A percentile compares a stretch with the other conserved stretches of the same genome.
These are phyloP conservation scores for Asterionellopsis glacialis DNA, from an alignment of 108 stramenopile genomes.

Conservation along the genomic window DNA sequence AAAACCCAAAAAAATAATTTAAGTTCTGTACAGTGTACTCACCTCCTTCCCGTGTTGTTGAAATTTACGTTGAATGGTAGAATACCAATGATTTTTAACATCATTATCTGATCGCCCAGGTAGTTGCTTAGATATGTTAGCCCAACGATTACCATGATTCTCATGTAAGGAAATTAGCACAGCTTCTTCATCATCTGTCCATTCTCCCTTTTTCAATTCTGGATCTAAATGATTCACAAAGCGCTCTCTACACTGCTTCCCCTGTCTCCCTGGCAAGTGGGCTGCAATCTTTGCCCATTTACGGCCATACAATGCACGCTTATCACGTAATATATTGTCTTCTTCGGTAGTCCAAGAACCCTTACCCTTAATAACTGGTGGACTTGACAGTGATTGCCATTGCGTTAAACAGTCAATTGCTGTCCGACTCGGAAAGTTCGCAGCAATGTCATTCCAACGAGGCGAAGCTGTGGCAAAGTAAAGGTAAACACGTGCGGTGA, in stretches of 20 bases:
- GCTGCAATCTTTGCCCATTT: constrained; percentile 95
- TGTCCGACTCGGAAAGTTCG: constrained; percentile 51
- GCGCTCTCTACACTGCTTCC: constrained; percentile 98
- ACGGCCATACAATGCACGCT: constrained; percentile 58
- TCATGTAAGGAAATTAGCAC: constrained; percentile 83
- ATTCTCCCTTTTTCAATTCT: constrained; percentile 85
- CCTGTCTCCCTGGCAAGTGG: constrained; percentile 92
- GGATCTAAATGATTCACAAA: constrained; percentile 97
- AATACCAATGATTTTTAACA: constrained; percentile 96
- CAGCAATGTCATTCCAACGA: constrained; percentile 70
- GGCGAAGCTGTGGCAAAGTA: constrained; percentile 38
- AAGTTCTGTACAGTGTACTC: constrained; percentile 10
- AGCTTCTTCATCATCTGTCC: constrained; percentile 94
- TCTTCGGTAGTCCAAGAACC: constrained; percentile 83
- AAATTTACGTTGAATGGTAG: constrained; percentile 81
- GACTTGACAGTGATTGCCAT: constrained; percentile 65
- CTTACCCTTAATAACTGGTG: constrained; percentile 76
- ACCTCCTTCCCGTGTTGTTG: constrained; percentile 76
- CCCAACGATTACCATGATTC: constrained; percentile 84
- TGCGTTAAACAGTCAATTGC: constrained; percentile 76
- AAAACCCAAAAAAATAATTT: not conserved
- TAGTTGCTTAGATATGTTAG: constrained; percentile 87
- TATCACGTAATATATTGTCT: constrained; percentile 58
- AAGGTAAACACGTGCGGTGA: too few species aligned
- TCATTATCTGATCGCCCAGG: constrained; percentile 97